phyloP scores from a whole-genome alignment of 2,329 filamentous ascomycete genomes.

The Nemania diffusa region DNA sequence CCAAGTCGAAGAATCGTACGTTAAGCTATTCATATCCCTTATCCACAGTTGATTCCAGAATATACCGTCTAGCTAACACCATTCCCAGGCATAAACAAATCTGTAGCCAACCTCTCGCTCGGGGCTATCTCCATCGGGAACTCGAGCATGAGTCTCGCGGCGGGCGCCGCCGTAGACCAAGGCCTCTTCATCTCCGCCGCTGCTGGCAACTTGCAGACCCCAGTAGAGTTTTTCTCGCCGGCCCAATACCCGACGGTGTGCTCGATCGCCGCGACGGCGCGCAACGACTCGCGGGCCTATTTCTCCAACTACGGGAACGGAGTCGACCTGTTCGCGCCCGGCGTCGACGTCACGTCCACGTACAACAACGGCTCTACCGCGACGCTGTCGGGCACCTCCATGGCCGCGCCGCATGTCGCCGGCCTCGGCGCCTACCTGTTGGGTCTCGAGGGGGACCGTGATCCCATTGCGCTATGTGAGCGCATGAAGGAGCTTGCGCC shows the following conservation, averaged over 20 bases:
- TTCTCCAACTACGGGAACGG: slow-evolving; percentile 51
- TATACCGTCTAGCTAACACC: slow-evolving; percentile 15
- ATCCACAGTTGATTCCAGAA: neutral
- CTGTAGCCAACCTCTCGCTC: slow-evolving; percentile 59
- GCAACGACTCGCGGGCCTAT: slow-evolving; percentile 40
- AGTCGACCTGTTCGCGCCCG: slow-evolving; percentile 57
- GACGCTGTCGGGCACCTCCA: slow-evolving; percentile 59
- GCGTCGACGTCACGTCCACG: slow-evolving; percentile 53
- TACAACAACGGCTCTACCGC: slow-evolving; percentile 52
- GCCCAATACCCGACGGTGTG: slow-evolving; percentile 49
- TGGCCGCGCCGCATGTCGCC: slow-evolving; percentile 56
- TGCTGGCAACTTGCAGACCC: slow-evolving; percentile 55
- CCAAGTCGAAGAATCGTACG: slow-evolving; percentile 46
- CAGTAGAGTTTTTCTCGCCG: slow-evolving; percentile 42
- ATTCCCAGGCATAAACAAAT: slow-evolving; percentile 47
- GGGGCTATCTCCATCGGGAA: slow-evolving; percentile 49
- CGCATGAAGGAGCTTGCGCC: slow-evolving; percentile 44
- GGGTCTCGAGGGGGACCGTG: slow-evolving; percentile 56
- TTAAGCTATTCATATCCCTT: neutral
- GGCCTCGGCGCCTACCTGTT: slow-evolving; percentile 59
- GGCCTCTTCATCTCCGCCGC: slow-evolving; percentile 59
- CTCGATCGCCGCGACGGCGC: slow-evolving; percentile 49
- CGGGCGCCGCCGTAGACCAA: slow-evolving; percentile 52
- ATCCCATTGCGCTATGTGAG: slow-evolving; percentile 40
- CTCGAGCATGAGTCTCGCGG: slow-evolving; percentile 54